Percentiles rank a stretch among this genome's conserved stretches.
Evolutionary conservation across 176 grass and related monocot genomes (phyloP).

Genomic region (Oryza nivara): DNA sequence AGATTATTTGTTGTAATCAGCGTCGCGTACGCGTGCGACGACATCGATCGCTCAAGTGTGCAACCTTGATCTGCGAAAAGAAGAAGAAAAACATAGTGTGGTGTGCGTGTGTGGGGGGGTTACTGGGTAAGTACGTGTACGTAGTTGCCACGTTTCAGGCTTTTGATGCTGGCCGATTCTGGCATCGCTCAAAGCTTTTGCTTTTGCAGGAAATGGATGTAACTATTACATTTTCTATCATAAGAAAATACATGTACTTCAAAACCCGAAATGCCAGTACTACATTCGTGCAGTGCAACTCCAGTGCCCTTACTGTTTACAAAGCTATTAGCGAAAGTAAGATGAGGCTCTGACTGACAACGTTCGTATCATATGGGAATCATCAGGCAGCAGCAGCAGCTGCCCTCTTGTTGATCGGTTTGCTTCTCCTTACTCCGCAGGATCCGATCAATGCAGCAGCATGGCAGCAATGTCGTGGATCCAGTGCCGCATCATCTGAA

Average conservation of each 20-base stretch:
- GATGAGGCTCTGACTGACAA: too few species aligned
- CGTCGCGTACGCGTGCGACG: not conserved
- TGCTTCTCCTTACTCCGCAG: too few species aligned
- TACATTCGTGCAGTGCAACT: too few species aligned
- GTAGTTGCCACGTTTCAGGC: constrained; percentile 9
- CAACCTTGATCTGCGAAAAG: not conserved
- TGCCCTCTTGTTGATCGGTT: too few species aligned
- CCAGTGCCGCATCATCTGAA: too few species aligned
- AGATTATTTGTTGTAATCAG: not conserved
- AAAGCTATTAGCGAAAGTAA: too few species aligned
- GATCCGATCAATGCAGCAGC: too few species aligned
- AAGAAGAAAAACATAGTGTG: not conserved
- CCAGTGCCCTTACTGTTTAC: too few species aligned
- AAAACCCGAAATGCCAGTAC: not conserved
- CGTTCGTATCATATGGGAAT: too few species aligned
- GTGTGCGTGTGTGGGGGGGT: not conserved
- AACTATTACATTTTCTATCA: not conserved
- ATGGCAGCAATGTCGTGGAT: too few species aligned
- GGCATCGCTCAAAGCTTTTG: constrained; percentile 29
- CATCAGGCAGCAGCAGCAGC: too few species aligned
- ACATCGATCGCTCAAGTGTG: not conserved
- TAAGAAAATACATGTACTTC: not conserved
- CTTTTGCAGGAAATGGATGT: not conserved
- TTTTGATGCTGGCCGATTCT: constrained; percentile 18
- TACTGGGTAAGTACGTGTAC: not conserved